Conservation (phyloP, 164 flowering plant genomes). For the Amborella trichopoda region DNA sequence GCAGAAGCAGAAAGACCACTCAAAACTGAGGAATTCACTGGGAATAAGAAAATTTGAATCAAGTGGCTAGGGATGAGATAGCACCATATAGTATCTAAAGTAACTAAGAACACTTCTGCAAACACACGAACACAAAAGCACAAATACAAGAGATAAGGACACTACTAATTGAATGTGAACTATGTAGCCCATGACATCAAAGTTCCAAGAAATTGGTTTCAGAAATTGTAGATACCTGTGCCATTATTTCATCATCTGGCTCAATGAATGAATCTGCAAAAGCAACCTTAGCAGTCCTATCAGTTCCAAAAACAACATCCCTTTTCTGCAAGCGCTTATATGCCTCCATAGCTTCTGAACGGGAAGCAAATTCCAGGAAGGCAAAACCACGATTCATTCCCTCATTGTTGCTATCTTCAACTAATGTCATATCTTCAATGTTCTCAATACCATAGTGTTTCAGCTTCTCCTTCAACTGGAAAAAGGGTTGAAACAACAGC, state of each 20-base stretch:
- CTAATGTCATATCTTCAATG: constrained; percentile 74
- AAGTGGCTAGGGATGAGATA: no score
- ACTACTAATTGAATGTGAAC: no score
- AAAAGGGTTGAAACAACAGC: not conserved
- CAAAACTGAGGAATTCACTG: no score
- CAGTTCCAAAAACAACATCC: constrained; percentile 77
- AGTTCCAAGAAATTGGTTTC: no score
- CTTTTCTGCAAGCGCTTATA: constrained; percentile 82
- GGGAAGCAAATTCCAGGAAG: constrained; percentile 81
- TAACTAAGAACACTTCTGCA: no score
- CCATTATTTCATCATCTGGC: constrained; percentile 93
- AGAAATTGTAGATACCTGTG: constrained; percentile 46
- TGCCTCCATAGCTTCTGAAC: constrained; percentile 93
- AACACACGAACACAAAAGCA: no score
- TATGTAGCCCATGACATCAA: no score
- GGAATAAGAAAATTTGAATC: no score
- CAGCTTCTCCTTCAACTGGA: constrained; percentile 83
- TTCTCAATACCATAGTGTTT: constrained; percentile 65
- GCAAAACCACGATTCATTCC: constrained; percentile 96
- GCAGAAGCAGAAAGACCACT: no score
- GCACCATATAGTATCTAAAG: no score
- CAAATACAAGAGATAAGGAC: no score
- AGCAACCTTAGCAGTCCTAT: constrained; percentile 84
- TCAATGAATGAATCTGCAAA: constrained; percentile 95
- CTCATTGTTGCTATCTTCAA: constrained; percentile 64